Evolutionary conservation across 768 basidiomycete genomes (phyloP).

Genomic region (Cystobasidiopsis lactophilus): DNA sequence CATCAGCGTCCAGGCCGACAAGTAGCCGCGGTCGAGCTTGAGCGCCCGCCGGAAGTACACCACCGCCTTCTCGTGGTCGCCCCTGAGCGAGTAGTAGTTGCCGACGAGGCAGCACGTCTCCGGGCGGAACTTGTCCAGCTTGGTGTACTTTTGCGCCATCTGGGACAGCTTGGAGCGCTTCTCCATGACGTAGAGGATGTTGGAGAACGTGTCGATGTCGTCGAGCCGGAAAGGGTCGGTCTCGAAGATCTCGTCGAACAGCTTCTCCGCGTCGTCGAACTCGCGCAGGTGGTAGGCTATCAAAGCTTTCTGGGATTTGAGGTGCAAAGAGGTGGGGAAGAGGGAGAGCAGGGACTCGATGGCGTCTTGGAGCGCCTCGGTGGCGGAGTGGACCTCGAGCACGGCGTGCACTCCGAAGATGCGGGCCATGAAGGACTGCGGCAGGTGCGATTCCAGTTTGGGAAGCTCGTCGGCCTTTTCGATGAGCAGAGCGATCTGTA

Average conservation of each 20-base stretch:
- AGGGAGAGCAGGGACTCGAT: slow-evolving; percentile 60
- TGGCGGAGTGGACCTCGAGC: slow-evolving; percentile 70
- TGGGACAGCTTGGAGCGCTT: slow-evolving; percentile 68
- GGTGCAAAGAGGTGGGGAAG: slow-evolving; percentile 63
- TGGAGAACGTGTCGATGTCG: slow-evolving; percentile 85
- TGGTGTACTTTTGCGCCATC: slow-evolving; percentile 74
- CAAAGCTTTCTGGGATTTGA: slow-evolving; percentile 66
- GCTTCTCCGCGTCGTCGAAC: slow-evolving; percentile 58
- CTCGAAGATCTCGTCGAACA: slow-evolving; percentile 61
- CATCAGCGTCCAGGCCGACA: slow-evolving; percentile 97
- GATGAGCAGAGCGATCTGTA: slow-evolving; percentile 32
- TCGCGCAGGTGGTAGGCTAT: slow-evolving; percentile 81
- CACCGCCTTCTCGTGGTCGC: slow-evolving; percentile 87
- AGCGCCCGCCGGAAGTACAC: slow-evolving; percentile 85
- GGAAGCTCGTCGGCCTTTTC: slow-evolving; percentile 49
- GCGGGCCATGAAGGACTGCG: slow-evolving; percentile 36
- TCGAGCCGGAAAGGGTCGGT: slow-evolving; percentile 77
- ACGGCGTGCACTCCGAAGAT: slow-evolving; percentile 73
- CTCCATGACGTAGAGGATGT: slow-evolving; percentile 88
- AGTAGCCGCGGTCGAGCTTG: slow-evolving; percentile 80
- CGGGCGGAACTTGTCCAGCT: slow-evolving; percentile 74
- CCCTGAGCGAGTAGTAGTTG: slow-evolving; percentile 85
- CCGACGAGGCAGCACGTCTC: slow-evolving; percentile 93
- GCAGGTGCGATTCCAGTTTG: slow-evolving; percentile 29
- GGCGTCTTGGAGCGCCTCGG: slow-evolving; percentile 58